Base-by-base conservation (phyloP, 768 basidiomycete genomes). In the Lactarius evosmus region DNA sequence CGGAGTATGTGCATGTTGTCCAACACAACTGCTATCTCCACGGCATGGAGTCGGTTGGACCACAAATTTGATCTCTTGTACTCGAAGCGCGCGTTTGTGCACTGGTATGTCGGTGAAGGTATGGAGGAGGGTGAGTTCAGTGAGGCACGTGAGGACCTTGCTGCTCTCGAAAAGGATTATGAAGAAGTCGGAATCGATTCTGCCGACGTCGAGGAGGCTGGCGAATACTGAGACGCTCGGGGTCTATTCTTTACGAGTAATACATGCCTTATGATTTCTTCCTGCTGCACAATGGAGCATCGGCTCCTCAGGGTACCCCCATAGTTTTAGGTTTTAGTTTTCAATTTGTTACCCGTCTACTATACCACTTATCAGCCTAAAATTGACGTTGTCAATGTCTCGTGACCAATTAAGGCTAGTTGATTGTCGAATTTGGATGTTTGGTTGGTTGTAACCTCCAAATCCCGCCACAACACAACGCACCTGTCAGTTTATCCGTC, bases 121-220 rank as follows among this genome's bases (percentile, higher is more conserved):
- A 89, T 89, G 86, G 85, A 89, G 74, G 86, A 89, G 84, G 96
- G 96, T 75, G 96, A 99, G 79, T 98, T 98, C 80, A 95, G 93
- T 22, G 96, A 98, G 80, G 96, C 96, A 22, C 90, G 96, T 65
- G 97, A 99, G 79, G 96, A 99, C 75, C 88, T 99, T 62, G 97
- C 96, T n/a, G 96, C 96, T n/a, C 86, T 99, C 60, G 96, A 98
- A 82, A 97, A 94, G 77, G 93, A 94, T 69, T 95, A 94, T 71
- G 92, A 93, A 75, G 93, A 97, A 74, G 93, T 88, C 69, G 84
- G 86, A 58, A 79, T 76, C 56, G 76, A 77, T 67, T 81, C 81
- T 46, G 82, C 79, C 4, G 80, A 82, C 44, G 78, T 66, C 19
- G 80, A 84, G 73, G 84, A 83, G 64, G 77, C 69, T 53, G 80